Evolutionary conservation across 2,329 filamentous ascomycete species (phyloP), one percentile per base, ranked within the genome.

Genomic region (Sarocladiaceae sp.): DNA sequence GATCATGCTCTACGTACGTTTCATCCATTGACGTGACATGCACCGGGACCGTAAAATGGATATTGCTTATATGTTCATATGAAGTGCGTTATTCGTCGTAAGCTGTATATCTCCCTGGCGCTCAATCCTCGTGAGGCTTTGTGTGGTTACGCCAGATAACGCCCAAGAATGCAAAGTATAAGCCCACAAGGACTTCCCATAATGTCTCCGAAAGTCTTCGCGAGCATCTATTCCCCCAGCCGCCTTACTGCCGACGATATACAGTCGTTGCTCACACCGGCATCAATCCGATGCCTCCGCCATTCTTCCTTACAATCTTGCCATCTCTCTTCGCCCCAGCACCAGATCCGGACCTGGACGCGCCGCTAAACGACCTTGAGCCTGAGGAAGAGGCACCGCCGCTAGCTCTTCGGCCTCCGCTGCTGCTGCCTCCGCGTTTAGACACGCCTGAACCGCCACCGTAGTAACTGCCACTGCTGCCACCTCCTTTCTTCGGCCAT

Each of bases 251-350:
- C n/a, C n/a, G n/a, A n/a, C n/a, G n/a, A n/a, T n/a, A 23, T 18
- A 28, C 20, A 25, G 28, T 33, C 48, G 39, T 25, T 48, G 12
- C 42, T 51, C 42, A 28, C 65, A 68, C 42, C 13, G 71, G 69
- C 70, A 72, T 72, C 44, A 70, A 40, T 15, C 65, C 68, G 49
- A 74, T 72, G 13, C 62, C 61, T 4, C 66, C 62, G 2, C 62
- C 60, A 18, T 62, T 61, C 57, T 67, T 73, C 57, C 62, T 66
- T 11, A 62, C 59, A 17, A 64, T 56, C 57, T 63, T 68, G 22
- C 40, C 40, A 17, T 46, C 40, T 25, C 23, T 26, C n/a, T 29
- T 46, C 23, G 22, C 23, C 7, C 40, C 40, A 29, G 6, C 23
- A 8, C 40, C 40, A 4, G 40, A 12, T 22, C 55, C 39, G 29